A percentile compares a stretch with the other conserved stretches of the same genome.
phyloP scores from a whole-genome alignment of 2,329 filamentous ascomycete genomes.

The Fusarium coicis region DNA sequence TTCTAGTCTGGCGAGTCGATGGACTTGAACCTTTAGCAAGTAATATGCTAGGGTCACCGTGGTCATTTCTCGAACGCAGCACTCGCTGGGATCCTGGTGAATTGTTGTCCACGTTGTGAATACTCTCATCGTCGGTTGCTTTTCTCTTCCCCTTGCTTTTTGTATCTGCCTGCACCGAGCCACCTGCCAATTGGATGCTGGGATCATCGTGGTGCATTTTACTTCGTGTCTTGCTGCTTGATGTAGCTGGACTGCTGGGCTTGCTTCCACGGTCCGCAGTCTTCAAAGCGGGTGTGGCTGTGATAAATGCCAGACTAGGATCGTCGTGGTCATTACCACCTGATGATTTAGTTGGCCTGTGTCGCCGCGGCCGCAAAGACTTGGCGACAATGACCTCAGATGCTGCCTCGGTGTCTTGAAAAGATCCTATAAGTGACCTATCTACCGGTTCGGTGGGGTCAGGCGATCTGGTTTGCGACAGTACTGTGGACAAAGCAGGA shows the following conservation, averaged over 20 bases:
- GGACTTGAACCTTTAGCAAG: constrained; percentile 39
- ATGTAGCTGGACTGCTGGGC: constrained; percentile 28
- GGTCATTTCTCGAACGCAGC: constrained; percentile 43
- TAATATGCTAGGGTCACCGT: constrained; percentile 41
- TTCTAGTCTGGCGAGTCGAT: constrained; percentile 37
- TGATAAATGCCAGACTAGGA: constrained; percentile 47
- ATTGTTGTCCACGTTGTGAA: constrained; percentile 25
- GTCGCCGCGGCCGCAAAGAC: constrained; percentile 47
- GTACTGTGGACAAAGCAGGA: constrained; percentile 15
- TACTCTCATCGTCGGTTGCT: constrained; percentile 26
- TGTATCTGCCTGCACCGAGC: constrained; percentile 26
- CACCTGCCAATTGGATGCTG: constrained; percentile 38
- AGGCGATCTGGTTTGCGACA: constrained; percentile 21
- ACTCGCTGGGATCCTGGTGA: constrained; percentile 40
- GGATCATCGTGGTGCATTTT: constrained; percentile 40
- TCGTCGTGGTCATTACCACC: constrained; percentile 42
- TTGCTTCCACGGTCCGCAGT: constrained; percentile 26
- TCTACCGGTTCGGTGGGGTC: constrained; percentile 15
- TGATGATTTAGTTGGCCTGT: constrained; percentile 38
- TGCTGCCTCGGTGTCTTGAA: constrained; percentile 23
- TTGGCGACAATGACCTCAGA: constrained; percentile 44
- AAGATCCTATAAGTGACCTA: constrained; percentile 9
- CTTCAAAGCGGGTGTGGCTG: constrained; percentile 21
- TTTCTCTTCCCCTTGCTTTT: constrained; percentile 38
- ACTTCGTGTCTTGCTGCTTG: constrained; percentile 45